Evolutionary conservation across 768 basidiomycete genomes (phyloP).

Genomic region (Imleria badia): DNA sequence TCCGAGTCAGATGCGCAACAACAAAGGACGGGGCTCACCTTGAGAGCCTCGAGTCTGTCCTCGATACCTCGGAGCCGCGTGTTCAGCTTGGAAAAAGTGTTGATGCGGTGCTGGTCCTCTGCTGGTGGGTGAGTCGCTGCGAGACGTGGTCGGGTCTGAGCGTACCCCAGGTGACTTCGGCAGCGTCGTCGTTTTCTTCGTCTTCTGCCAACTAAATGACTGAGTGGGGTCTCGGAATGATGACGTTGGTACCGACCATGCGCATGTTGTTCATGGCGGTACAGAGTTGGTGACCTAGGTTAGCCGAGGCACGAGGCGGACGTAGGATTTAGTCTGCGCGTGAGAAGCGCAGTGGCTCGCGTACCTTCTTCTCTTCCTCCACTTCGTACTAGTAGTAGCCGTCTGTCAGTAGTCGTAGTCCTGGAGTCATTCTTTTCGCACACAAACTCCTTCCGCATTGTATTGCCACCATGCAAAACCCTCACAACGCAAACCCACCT

Average conservation of each 20-base stretch:
- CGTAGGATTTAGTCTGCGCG: no score
- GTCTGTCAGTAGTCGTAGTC: no score
- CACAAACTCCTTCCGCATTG: no score
- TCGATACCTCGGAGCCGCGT: conserved; percentile 70
- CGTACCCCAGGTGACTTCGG: conserved; percentile 85
- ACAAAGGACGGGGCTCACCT: conserved; percentile 44
- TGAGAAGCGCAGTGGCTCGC: no score
- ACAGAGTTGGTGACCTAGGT: no score
- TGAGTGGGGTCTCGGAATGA: background rate
- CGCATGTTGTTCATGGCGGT: conserved; percentile 48
- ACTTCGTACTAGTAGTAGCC: no score
- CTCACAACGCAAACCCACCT: no score
- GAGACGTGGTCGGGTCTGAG: background rate
- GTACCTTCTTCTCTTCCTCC: no score
- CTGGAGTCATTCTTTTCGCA: no score
- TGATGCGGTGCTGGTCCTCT: conserved; percentile 91
- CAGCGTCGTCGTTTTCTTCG: conserved; percentile 71
- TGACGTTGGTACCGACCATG: conserved; percentile 43
- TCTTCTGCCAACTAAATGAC: conserved; percentile 63
- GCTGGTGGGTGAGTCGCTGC: background rate
- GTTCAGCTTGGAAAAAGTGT: conserved; percentile 88
- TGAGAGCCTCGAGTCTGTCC: conserved; percentile 68
- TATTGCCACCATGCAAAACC: no score
- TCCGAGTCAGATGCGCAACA: no score
- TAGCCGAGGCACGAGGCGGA: no score